Percentiles rank a stretch among this genome's conserved stretches.
Evolutionary conservation across 805 yeast species (phyloP).

Genomic region (Millerozyma miso): DNA sequence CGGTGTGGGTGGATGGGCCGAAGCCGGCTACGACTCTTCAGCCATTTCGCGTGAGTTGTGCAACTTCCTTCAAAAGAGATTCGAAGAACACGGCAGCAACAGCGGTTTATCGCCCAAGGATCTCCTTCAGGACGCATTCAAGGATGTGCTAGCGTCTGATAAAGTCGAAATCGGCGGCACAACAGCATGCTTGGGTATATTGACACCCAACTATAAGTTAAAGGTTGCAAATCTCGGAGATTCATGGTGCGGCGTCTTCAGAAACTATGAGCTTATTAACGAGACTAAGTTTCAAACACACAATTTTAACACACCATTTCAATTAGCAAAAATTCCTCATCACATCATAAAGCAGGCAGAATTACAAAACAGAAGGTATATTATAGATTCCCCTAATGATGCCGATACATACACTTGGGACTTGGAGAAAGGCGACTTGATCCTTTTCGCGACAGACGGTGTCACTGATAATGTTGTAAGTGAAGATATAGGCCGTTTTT

Average conservation of each 20-base stretch:
- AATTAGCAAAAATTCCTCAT: constrained; percentile 77
- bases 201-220: constrained; percentile 53
- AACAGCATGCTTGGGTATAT: constrained; percentile 81
- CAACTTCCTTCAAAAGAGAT: constrained; percentile 43
- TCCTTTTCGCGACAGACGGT: constrained; percentile 91
- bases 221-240: constrained; percentile 84
- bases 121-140: constrained; percentile 55
- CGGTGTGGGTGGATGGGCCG: constrained; percentile 98
- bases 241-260: constrained; percentile 87
- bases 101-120: constrained; percentile 32
- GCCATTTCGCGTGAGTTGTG: constrained; percentile 83
- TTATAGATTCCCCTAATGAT: constrained; percentile 64
- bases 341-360: constrained; percentile 51
- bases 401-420: constrained; percentile 68
- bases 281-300: constrained; percentile 79
- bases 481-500: constrained; percentile 64
- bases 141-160: constrained; percentile 46
- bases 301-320: constrained; percentile 89
- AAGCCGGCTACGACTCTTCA: constrained; percentile 83
- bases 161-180: constrained; percentile 87
- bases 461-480: constrained; percentile 79
- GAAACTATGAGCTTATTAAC: constrained; percentile 56
- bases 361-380: constrained; percentile 54
- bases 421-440: constrained; percentile 65
- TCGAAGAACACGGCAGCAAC: constrained; percentile 13